Evolutionary conservation across 164 flowering plant genomes (phyloP), one percentile per base, ranked within the genome.

Genomic region (Magnolia officinalis): DNA sequence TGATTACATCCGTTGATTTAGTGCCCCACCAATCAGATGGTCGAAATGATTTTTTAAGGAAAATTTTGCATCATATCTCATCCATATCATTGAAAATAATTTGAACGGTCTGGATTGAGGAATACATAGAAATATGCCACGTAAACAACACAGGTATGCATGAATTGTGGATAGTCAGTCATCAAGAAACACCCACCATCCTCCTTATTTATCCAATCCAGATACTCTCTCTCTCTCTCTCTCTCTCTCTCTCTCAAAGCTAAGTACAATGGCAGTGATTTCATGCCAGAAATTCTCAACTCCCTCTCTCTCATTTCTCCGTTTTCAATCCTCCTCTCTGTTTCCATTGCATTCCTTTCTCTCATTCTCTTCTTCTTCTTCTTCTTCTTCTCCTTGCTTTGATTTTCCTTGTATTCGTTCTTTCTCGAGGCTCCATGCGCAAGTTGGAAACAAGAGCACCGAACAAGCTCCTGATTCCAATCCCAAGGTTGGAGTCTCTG

Each of bases 401-500:
- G 10, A 49, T 23, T 76, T 65, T 67, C 77, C 78, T 59, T 59
- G 77, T 78, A 66, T 74, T 55, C 74, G 45, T 10, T 14, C 76
- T 61, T 18, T 16, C 45, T 68, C 85, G 1, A 73, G 68, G 50
- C 19, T 50, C 78, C 26, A 45, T 14, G 67, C 8, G 5, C 72
- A 31, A 66, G 72, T 83, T 50, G 79, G 68, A 1, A 78, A 83
- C 77, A 69, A 77, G 61, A 79, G 79, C 21, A 84, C 73, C 23
- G 78, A 66, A 59, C 74, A 67, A 70, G 77, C 78, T 26, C 66
- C 82, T 19, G 65, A 66, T 23, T 8, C 31, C 19, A 87, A 88
- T 74, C 92, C 93, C n/a, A 90, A 84, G 78, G 81, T 65, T 0
- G 99, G 99, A 4, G 94, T 96, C 26, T 21, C 97, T 0, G 85